Conservation (phyloP, 371 early-diverging fungal species). For the Mortierella sp. region DNA sequence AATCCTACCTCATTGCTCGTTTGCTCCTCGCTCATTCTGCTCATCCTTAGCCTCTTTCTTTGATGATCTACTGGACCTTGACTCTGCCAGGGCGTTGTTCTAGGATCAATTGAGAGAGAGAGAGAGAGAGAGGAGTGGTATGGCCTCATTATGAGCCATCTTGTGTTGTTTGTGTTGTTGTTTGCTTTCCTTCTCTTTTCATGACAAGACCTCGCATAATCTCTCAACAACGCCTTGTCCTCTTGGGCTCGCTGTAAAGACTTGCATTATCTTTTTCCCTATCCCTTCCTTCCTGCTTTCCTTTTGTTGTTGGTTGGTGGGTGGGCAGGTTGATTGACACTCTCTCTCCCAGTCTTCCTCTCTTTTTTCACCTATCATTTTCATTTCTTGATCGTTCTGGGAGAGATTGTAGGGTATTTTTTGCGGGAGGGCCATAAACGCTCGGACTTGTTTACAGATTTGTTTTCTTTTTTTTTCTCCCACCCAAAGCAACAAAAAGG, state of each 20-base stretch:
- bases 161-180: background rate
- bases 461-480: background rate
- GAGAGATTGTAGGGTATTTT: background rate
- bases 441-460: background rate
- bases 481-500: background rate
- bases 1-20: background rate
- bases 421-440: background rate
- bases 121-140: background rate
- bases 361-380: background rate
- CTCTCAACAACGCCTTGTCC: slow-evolving; percentile 9
- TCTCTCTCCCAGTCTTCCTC: background rate
- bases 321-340: too few relatives aligned
- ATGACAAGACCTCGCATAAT: slow-evolving; percentile 5
- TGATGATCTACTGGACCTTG: background rate
- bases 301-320: background rate
- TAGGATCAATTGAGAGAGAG: background rate
- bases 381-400: background rate
- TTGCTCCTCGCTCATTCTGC: too few relatives aligned
- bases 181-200: background rate
- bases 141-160: background rate
- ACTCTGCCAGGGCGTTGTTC: background rate
- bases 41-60: background rate
- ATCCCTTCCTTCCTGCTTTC: background rate
- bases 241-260: slow-evolving; percentile 4
- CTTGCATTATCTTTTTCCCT: slow-evolving; percentile 7